A percentile compares a stretch with the other conserved stretches of the same genome.
Conservation (phyloP, 257 asterid genomes). For the Lavandula angustifolia region DNA sequence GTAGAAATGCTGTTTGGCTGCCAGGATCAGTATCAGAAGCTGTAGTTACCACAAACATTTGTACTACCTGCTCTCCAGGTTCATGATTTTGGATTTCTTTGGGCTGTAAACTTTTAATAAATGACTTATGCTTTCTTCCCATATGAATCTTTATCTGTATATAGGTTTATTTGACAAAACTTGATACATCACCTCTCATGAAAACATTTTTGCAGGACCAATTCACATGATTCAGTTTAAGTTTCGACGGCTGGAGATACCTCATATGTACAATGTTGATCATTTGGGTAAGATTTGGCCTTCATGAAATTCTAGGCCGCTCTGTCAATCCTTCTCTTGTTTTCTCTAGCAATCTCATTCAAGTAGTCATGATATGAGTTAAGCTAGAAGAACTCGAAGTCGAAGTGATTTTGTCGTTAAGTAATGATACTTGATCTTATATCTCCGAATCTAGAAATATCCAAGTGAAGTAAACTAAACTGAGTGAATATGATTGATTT, state of each 20-base stretch:
- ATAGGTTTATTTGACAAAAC: conserved; percentile 23
- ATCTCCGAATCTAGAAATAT: conserved; percentile 21
- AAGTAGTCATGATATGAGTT: conserved; percentile 18
- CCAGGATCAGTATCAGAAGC: conserved; percentile 92
- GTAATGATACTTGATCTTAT: conserved; percentile 17
- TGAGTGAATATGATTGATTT: conserved; percentile 29
- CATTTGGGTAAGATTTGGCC: conserved; percentile 69
- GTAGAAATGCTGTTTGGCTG: conserved; percentile 94
- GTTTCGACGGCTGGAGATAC: conserved; percentile 93
- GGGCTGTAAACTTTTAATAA: conserved; percentile 16
- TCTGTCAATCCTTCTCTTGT: conserved; percentile 11
- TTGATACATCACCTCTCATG: conserved; percentile 29
- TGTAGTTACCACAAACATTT: conserved; percentile 56
- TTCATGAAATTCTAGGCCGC: conserved; percentile 21
- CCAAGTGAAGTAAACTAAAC: conserved; percentile 23
- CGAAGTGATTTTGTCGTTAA: conserved; percentile 5
- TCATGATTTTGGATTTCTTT: conserved; percentile 21
- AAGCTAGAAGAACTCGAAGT: conserved; percentile 15
- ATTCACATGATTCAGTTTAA: conserved; percentile 81
- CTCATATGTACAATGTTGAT: conserved; percentile 71
- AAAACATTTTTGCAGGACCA: conserved; percentile 58
- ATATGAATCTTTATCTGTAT: conserved; percentile 2
- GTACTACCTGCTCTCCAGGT: conserved; percentile 93
- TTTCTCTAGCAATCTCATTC: conserved; percentile 12
- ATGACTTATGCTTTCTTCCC: conserved; percentile 18